Percentiles rank a stretch among this genome's conserved stretches.
These are phyloP conservation scores for Blastomyces gilchristii DNA, from an alignment of 2,329 filamentous ascomycete species.

Conservation along the genomic window DNA sequence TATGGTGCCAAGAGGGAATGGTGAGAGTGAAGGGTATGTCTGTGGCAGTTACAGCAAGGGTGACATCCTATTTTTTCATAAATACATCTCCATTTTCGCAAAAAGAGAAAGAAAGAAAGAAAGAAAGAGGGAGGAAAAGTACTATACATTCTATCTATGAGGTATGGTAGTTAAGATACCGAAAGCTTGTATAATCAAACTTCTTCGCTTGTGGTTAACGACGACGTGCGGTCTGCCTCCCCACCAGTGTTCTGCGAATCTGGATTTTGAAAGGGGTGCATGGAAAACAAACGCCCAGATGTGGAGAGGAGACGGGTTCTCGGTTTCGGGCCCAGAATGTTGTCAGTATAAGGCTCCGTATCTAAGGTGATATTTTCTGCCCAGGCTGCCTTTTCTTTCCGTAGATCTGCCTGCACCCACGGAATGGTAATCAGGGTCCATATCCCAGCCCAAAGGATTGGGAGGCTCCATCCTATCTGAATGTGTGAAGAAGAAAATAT, in stretches of 20 bases:
- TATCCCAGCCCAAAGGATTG: conserved; percentile 34
- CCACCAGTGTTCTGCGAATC: background rate
- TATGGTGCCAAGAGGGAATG: background rate
- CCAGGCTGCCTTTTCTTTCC: conserved; percentile 37
- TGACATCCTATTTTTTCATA: too few species aligned
- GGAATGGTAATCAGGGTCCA: conserved; percentile 39
- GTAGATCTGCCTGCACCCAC: conserved; percentile 38
- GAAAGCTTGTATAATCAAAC: conserved; percentile 1
- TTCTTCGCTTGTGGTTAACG: background rate
- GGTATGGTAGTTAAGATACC: too few species aligned
- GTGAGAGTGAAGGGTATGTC: background rate
- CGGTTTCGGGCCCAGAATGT: conserved; percentile 28
- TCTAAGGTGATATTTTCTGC: conserved; percentile 25
- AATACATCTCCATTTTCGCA: too few species aligned
- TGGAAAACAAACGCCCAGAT: conserved; percentile 13
- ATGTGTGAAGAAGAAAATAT: background rate
- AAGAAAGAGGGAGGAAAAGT: too few species aligned
- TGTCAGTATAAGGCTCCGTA: conserved; percentile 30
- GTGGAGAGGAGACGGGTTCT: conserved; percentile 30
- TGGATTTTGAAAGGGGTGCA: conserved; percentile 15
- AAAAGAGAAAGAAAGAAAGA: too few species aligned
- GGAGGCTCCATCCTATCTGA: conserved; percentile 36
- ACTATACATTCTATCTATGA: too few species aligned
- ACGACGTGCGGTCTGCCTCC: background rate
- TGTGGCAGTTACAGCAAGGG: background rate